Base-by-base conservation (phyloP, 129 eudicot genomes). In the Silybum marianum region DNA sequence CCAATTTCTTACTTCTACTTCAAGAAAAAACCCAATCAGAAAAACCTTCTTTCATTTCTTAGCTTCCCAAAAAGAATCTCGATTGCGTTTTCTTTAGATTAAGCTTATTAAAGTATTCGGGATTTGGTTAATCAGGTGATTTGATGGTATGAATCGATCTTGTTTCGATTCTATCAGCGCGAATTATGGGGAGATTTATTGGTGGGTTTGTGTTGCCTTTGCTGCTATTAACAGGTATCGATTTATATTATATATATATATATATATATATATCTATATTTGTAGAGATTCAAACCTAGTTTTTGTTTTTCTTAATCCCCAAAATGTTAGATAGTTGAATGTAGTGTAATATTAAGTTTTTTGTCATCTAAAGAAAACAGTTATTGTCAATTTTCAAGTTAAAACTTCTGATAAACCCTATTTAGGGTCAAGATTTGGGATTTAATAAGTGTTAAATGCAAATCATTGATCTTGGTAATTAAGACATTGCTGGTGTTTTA, bases 221-320 rank as follows among this genome's bases (percentile, higher is more conserved):
- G 83, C 83, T 95, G 88, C 92, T 95, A n/a, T 73, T 95, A 48
- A 70, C 91, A 90, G 99, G 99, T 95, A 89, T 71, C 9, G 11
- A 1, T 34, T 26, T 72, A 14, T 30, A n/a, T 19, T 44, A 10
- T 44, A 44, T 32, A 69, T 51, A 14, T 19, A 26, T 19, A 16
- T 19, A 7, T 25, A 11, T 38, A n/a, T 40, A 9, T 44, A 10
- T 44, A 44, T 32, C 62, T 51, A 14, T 19, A 25, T 24, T 62
- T 46, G 19, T 42, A 16, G 67, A 68, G 22, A 12, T 79, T 80
- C 12, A 54, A 72, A 58, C 63, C 19, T 71, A 9, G 30, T 12
- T 21, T 40, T 65, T 24, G 22, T 77, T 30, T 13, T 13, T 13
- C 30, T 63, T n/a, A 19, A 70, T 23, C 16, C 51, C 69, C 51